Base-by-base conservation (phyloP, 345 rosid genomes). In the Carallia pectinifolia region DNA sequence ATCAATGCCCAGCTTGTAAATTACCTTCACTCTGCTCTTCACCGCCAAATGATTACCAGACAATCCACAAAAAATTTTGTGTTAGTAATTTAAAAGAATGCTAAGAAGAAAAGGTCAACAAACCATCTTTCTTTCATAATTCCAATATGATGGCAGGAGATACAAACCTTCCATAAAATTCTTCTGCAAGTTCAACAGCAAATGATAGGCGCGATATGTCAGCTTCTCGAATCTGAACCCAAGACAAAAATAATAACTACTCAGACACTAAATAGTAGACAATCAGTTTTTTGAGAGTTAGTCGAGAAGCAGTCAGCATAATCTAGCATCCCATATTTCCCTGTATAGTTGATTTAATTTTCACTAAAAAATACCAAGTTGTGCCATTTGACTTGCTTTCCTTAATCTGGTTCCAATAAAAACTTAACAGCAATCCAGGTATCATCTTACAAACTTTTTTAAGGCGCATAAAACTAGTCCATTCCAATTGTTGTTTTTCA, bases 181-280 rank as follows among this genome's bases (percentile, higher is more conserved):
- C 99, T 85, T 95, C 99, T 64, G 99, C 99, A 71, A 95, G 91
- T 82, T 95, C 99, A 77, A 90, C 96, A 71, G 99, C 99, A 82
- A 95, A 95, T 79, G 99, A 95, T 67, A 95, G 83, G 66, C 99
- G 88, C 63, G 98, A 92, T 83, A 95, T 90, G 66, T 95, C 99
- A 80, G 99, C 99, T 86, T 95, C 99, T 33, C 98, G 92, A 38
- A 92, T 88, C 99, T 95, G 84, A 71, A 77, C 69, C 61, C 38
- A 64, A 13, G 71, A 64, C 3, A 53, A 66, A 27, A 27, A 56
- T 27, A n/a, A 79, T 7, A 76, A 53, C 16, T 2, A 53, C 30
- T 31, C 47, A 3, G 54, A 66, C 34, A 53, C 39, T 19, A 65
- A 67, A 69, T 62, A 1, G 12, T 64, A 67, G 27, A 69, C 6